Evolutionary conservation across 1,284 basidiomycete species (phyloP).

Genomic region (Leccinum fallax): DNA sequence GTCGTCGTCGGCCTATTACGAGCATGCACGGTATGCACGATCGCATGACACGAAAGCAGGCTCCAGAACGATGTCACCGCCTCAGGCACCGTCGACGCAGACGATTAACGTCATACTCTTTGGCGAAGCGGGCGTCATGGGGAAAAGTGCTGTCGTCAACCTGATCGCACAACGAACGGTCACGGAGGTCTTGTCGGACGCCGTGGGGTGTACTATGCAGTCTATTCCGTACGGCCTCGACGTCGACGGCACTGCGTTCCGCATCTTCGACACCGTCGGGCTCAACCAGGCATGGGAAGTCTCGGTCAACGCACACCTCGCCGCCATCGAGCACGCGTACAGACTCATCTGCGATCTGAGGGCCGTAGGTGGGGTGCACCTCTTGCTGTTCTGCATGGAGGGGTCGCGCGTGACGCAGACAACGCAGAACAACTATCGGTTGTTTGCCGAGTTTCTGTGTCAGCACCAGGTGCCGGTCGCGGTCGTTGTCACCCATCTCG

Average conservation of each 20-base stretch:
- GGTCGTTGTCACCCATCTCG: conserved; percentile 5
- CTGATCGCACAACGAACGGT: not conserved
- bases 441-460: no score
- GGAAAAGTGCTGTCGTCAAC: conserved; percentile 1
- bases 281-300: not conserved
- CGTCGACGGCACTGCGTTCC: no score
- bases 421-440: not conserved
- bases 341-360: not conserved
- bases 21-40: no score
- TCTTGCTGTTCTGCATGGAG: conserved; percentile 7
- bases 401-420: not conserved
- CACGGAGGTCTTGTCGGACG: not conserved
- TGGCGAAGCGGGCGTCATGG: conserved; percentile 1
- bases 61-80: no score
- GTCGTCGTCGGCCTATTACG: no score
- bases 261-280: conserved; percentile 1
- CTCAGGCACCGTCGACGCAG: no score
- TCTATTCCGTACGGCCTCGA: not conserved
- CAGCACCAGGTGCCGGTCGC: not conserved
- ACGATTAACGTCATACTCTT: conserved; percentile 6
- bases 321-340: conserved; percentile 3
- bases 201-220: not conserved
- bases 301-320: not conserved
- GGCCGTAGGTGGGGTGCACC: conserved; percentile 6
- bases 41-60: no score